Base-by-base conservation (phyloP, 2,329 filamentous ascomycete genomes). In the Neoarthrinium moseri region DNA sequence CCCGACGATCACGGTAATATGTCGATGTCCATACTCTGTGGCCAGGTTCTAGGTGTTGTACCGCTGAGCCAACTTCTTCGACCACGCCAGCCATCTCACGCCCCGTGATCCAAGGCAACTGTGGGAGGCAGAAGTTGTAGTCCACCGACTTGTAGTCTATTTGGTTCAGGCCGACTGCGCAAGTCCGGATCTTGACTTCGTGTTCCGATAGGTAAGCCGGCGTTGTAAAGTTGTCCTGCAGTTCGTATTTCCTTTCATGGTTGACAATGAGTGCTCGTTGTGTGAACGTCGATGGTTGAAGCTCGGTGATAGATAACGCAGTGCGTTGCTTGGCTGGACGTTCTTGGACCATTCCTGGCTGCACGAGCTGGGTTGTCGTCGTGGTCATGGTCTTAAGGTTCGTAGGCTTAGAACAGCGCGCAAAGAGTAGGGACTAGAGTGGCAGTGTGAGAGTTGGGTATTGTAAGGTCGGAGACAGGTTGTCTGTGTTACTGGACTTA, bases 51-150 rank as follows among this genome's bases (percentile, higher is more conserved):
- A 95, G 73, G 1, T 75, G 80, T 56, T 79, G 83, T 36, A 96
- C 88, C 3, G 71, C 75, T 12, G 75, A 69, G 0, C 91, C 91
- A 34, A 78, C 71, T 51, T 87, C 80, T 27, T 84, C 77, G 8
- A 95, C 81, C 21, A 75, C 78, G 5, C 91, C 91, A 2, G 88
- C 89, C 61, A 95, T 95, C 61, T 96, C 91, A 63, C 96, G 91
- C 47, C 90, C 88, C 86, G 83, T 83, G 45, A 83, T 77, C 40
- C 40, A 43, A 6, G 40, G 40, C 6, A 43, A 21, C 17, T 43
- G 40, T 21, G 40, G 40, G 18, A 43, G 27, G 29, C 40, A 43
- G 26, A 43, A 43, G 27, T 43, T 43, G 40, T 43, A 43, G 40
- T 43, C 40, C 12, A 43, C 40, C 12, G 40, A 43, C 40, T 43